Percentiles rank a stretch among this genome's conserved stretches.
These are phyloP conservation scores for Borovskyia barvae DNA, from an alignment of 208 protist genomes.

Conservation along the genomic window DNA sequence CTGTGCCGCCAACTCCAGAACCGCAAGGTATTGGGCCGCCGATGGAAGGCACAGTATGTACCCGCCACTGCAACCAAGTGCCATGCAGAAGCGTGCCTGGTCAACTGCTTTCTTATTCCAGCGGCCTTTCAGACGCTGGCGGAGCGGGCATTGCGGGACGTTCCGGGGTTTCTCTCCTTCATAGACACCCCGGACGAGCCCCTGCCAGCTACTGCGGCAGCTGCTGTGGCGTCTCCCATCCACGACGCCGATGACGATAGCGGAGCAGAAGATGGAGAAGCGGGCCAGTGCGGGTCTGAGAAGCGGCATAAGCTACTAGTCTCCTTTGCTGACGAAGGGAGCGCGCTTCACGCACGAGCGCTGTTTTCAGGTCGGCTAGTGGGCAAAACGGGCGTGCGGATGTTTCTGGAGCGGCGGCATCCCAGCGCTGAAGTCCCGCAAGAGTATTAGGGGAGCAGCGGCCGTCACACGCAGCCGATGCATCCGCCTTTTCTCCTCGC, in stretches of 20 bases:
- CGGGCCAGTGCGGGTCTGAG: conserved; percentile 1
- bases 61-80: conserved; percentile 32
- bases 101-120: conserved; percentile 61
- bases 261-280: conserved; percentile 8
- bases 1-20: conserved; percentile 73
- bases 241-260: conserved; percentile 27
- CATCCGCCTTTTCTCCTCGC: too few species aligned
- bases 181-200: conserved; percentile 28
- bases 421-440: not conserved
- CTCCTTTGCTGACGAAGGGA: conserved; percentile 82
- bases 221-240: conserved; percentile 15
- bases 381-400: conserved; percentile 65
- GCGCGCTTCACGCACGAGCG: conserved; percentile 75
- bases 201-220: conserved; percentile 1
- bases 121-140: conserved; percentile 40
- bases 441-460: too few species aligned
- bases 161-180: conserved; percentile 71
- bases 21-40: conserved; percentile 56
- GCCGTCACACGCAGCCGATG: too few species aligned
- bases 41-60: conserved; percentile 78
- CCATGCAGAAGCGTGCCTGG: conserved; percentile 58
- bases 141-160: conserved; percentile 50
- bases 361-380: conserved; percentile 79
- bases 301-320: conserved; percentile 30
- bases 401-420: conserved; percentile 72